phyloP scores from a whole-genome alignment of 306 rosid genomes.

The Prunus campanulata region DNA sequence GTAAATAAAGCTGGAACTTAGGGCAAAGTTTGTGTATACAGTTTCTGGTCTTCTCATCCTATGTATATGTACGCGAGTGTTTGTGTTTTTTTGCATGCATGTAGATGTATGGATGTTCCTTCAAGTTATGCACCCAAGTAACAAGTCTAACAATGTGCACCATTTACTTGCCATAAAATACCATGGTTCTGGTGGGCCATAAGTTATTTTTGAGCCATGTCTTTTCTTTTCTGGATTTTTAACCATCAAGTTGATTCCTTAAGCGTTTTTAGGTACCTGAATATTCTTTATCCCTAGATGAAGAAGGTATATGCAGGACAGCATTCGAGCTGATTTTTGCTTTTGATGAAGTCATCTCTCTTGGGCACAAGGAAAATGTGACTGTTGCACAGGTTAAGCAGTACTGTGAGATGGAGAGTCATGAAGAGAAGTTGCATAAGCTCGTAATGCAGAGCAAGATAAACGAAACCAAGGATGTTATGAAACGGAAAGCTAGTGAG shows the following conservation, averaged over 20 bases:
- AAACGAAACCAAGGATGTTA: conserved; percentile 90
- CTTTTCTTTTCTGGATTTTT: background rate
- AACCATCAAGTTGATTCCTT: conserved; percentile 39
- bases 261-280: conserved; percentile 79
- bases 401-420: conserved; percentile 96
- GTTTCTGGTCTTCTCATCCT: background rate
- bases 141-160: background rate
- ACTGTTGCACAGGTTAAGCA: conserved; percentile 88
- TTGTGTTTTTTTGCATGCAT: background rate
- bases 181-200: background rate
- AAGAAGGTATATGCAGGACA: conserved; percentile 82
- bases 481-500: conserved; percentile 98
- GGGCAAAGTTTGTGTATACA: background rate
- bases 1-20: background rate
- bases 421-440: conserved; percentile 96
- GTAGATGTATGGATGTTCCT: background rate
- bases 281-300: conserved; percentile 81
- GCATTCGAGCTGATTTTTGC: conserved; percentile 95
- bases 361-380: conserved; percentile 91
- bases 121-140: background rate
- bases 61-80: background rate
- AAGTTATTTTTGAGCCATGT: background rate
- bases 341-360: conserved; percentile 90
- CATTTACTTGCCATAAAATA: background rate
- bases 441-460: conserved; percentile 90